Base-by-base conservation (phyloP, 2,329 filamentous ascomycete species). In the Fusarium falciforme region DNA sequence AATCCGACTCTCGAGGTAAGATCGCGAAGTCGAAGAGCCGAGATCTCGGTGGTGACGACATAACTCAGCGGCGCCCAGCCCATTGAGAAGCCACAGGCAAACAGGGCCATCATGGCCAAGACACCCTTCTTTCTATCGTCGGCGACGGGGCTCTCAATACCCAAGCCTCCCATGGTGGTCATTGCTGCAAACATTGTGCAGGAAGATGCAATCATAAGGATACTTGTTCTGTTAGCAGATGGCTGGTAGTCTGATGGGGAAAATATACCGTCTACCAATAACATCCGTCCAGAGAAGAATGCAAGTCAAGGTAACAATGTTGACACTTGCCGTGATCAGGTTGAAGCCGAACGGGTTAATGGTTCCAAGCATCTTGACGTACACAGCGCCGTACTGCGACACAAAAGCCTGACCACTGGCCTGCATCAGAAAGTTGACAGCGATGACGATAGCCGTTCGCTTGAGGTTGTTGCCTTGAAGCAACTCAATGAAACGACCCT, bases 331-430 rank as follows among this genome's bases (percentile, higher is more conserved):
- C 0, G 75, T 79, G 7, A 79, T 74, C 54, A 80, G 27, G 11
- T 67, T 79, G 17, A 73, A 76, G 3, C 73, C 74, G 29, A 80
- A 80, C 0, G 79, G 79, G 31, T 80, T 77, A 5, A 80, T 71
- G 0, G 74, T 74, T 3, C 71, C 72, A 6, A 80, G 58, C 0
- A 54, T 58, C 14, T 76, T 72, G 44, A 79, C 65, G 14, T 73
- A 79, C 0, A 78, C 57, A 1, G 76, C 49, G 1, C 77, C 77
- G 10, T 79, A 79, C 2, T 65, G 69, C 0, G 76, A 77, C 0
- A 63, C 42, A 0, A 79, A 79, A 0, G 73, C 69, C 22, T 78
- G 74, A 0, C 77, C 77, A 6, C 72, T 77, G 8, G 70, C 66
- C 35, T 79, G 76, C 29, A 55, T 54, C 6, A 73, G 58, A 7